Evolutionary conservation across 2,329 filamentous ascomycete species (phyloP), one percentile per base, ranked within the genome.

Genomic region (Pleoardoris graminearum): DNA sequence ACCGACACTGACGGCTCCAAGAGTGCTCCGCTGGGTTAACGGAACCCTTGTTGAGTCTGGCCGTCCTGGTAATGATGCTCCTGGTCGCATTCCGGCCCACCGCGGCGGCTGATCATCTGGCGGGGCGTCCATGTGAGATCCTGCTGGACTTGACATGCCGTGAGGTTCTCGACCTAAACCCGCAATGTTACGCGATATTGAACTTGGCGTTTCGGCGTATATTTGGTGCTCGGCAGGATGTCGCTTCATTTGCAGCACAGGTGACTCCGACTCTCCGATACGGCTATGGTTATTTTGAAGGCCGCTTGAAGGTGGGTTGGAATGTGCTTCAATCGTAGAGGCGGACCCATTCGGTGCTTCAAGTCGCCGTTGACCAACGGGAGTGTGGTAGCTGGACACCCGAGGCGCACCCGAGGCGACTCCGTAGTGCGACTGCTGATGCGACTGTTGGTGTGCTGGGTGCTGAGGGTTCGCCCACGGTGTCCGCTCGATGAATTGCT

Each of bases 401-500:
- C 67, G 61, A 17, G 67, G 55, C 14, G 61, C 58, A 4, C 62
- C 67, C 27, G 65, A 54, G 22, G 50, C 29, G 29, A 49, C 46
- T 17, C 60, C 61, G 44, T 71, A 74, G 17, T 71, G 67, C 3
- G 67, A 58, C 39, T 73, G 67, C 27, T 71, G 70, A 42, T 75
- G 72, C 11, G 67, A 57, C 41, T 73, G 67, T 25, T 71, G 70
- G 41, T 75, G 72, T n/a, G 66, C 69, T 10, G 71, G 72, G 51
- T 74, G 71, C 61, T 93, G 90, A 16, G 91, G 90, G 68, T 96
- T 96, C 30, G 91, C 91, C 92, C 92, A 97, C 1, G 91, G 88
- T 4, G 90, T 96, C 61, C 93, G 87, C 66, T 95, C 90, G 50
- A 96, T 82, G 62, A 94, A 96, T 58, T 93, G 88, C 71, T 95